A percentile compares a stretch with the other conserved stretches of the same genome.
Conservation (phyloP, 1,139 yeast species). For the Geotrichum citri-aurantii region DNA sequence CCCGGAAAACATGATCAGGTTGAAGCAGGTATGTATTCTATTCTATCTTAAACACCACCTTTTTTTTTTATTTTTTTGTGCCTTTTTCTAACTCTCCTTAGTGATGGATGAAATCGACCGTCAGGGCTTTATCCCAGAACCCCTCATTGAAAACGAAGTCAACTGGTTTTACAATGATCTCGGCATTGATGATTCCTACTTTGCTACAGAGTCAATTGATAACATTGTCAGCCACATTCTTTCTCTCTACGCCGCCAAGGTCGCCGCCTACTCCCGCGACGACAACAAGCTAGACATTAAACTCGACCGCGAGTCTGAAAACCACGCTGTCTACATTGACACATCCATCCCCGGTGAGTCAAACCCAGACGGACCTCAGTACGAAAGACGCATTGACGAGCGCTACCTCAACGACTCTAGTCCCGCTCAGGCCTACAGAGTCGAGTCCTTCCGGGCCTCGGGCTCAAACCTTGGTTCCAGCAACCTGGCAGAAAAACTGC, state of each 20-base stretch:
- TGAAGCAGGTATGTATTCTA: conserved; percentile 46
- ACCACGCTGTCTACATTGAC: conserved; percentile 90
- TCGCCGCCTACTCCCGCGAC: conserved; percentile 71
- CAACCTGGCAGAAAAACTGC: conserved; percentile 45
- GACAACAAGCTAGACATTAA: conserved; percentile 58
- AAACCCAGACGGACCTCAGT: conserved; percentile 37
- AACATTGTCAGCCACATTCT: conserved; percentile 78
- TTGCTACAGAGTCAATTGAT: conserved; percentile 75
- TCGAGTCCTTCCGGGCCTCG: conserved; percentile 76
- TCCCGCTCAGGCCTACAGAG: conserved; percentile 53
- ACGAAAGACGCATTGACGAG: conserved; percentile 64
- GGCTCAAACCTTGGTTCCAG: conserved; percentile 28
- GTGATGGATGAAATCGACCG: conserved; percentile 79
- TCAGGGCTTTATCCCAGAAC: conserved; percentile 85
- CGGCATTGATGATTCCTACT: conserved; percentile 87
- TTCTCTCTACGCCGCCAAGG: conserved; percentile 86
- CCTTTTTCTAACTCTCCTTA: conserved; percentile 6
- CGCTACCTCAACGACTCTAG: conserved; percentile 60
- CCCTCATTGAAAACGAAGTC: conserved; percentile 77
- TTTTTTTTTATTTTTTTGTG: neutral
- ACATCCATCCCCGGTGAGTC: conserved; percentile 46
- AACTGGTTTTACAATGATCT: conserved; percentile 83
- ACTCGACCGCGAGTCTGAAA: conserved; percentile 68
- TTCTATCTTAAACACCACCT: too few relatives aligned
- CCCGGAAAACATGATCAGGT: conserved; percentile 77